Evolutionary conservation across 495 filamentous ascomycete species (phyloP).

Genomic region (Schizothecium vesticola): DNA sequence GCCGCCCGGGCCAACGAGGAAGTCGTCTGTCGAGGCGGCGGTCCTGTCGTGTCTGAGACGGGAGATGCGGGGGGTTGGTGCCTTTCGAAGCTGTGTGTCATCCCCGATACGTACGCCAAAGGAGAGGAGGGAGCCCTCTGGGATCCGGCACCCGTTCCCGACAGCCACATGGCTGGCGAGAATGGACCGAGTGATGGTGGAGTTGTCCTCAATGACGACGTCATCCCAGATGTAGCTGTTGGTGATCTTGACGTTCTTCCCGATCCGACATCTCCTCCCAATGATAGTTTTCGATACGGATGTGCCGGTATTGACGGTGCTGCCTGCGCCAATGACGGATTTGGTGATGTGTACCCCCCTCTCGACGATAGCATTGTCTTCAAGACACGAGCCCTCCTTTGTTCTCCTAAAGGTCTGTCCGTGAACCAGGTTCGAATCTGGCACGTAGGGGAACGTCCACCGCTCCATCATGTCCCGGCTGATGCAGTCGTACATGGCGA

Average conservation of each 20-base stretch:
- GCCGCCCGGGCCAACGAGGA: slow-evolving; percentile 52
- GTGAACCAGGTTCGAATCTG: slow-evolving; percentile 76
- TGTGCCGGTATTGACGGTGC: slow-evolving; percentile 67
- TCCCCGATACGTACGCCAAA: slow-evolving; percentile 68
- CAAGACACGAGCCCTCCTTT: slow-evolving; percentile 64
- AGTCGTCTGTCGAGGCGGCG: slow-evolving; percentile 46
- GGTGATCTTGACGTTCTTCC: slow-evolving; percentile 71
- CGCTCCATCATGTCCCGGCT: slow-evolving; percentile 79
- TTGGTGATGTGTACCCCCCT: slow-evolving; percentile 41
- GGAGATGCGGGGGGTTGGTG: slow-evolving; percentile 32
- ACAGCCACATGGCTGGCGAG: slow-evolving; percentile 65
- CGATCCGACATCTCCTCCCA: slow-evolving; percentile 78
- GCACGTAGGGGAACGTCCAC: slow-evolving; percentile 91
- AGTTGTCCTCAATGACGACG: slow-evolving; percentile 65
- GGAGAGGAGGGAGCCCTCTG: slow-evolving; percentile 71
- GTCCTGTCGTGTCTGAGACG: slow-evolving; percentile 30
- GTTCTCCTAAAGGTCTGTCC: slow-evolving; percentile 71
- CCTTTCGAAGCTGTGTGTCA: slow-evolving; percentile 30
- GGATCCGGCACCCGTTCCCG: slow-evolving; percentile 62
- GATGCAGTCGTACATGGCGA: slow-evolving; percentile 88
- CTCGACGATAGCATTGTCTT: slow-evolving; percentile 62
- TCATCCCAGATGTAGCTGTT: slow-evolving; percentile 90
- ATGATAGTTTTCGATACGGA: slow-evolving; percentile 67
- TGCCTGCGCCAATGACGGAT: slow-evolving; percentile 69
- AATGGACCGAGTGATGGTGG: slow-evolving; percentile 65